A percentile compares a stretch with the other conserved stretches of the same genome.
phyloP scores from a whole-genome alignment of 352 stramenopile species.

The Halophytophthora polymorphica region DNA sequence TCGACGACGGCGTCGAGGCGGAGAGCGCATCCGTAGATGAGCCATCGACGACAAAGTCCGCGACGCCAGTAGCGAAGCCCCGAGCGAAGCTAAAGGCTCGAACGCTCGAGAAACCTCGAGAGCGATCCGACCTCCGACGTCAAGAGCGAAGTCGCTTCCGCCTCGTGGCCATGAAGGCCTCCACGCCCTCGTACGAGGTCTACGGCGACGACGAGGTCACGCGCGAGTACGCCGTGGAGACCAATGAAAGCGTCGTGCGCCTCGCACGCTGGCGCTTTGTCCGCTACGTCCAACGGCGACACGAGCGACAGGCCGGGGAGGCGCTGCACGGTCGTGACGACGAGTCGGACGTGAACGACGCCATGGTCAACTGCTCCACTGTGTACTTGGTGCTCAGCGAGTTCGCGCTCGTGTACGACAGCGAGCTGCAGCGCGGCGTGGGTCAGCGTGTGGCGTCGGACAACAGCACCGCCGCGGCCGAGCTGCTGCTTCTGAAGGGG shows the following conservation, averaged over 20 bases:
- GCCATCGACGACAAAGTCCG: background rate
- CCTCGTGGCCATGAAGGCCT: conserved; percentile 57
- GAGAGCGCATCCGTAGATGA: background rate
- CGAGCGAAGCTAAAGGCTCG: background rate
- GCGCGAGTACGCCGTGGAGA: conserved; percentile 58
- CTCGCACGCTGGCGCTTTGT: conserved; percentile 55
- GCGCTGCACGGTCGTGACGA: background rate
- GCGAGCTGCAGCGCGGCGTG: conserved; percentile 24
- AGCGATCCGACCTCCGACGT: background rate
- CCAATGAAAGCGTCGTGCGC: conserved; percentile 47
- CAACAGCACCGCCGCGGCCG: background rate
- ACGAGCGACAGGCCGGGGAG: conserved; percentile 9
- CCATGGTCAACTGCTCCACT: conserved; percentile 35
- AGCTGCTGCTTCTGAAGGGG: conserved; percentile 3
- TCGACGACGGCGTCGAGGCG: conserved; percentile 26
- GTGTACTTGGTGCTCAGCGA: conserved; percentile 38
- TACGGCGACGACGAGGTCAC: conserved; percentile 65
- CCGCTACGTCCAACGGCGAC: conserved; percentile 7
- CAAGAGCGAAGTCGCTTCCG: conserved; percentile 30
- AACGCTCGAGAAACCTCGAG: background rate
- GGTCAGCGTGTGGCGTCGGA: conserved; percentile 14
- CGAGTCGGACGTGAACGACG: conserved; percentile 21
- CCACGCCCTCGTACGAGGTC: conserved; percentile 33
- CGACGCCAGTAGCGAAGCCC: background rate
- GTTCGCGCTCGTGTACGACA: conserved; percentile 34